Conservation (phyloP, 179 eudicot species). For the Nepenthes alata region DNA sequence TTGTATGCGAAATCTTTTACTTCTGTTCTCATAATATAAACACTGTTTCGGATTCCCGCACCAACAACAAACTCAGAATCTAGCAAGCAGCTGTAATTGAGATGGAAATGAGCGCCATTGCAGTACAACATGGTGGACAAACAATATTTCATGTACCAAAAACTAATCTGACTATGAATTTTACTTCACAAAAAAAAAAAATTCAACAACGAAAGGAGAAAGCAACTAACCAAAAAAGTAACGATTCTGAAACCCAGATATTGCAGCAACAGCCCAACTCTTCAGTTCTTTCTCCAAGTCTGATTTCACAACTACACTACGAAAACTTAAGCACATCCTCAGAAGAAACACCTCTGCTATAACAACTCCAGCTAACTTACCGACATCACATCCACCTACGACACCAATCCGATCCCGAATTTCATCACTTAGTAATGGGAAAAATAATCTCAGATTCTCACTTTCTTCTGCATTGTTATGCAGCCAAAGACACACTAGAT, state of each 20-base stretch:
- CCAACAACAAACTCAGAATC: too few species aligned
- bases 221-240: constrained; percentile 30
- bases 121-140: too few species aligned
- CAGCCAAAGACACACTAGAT: constrained; percentile 35
- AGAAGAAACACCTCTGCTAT: constrained; percentile 31
- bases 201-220: background rate
- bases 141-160: too few species aligned
- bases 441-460: constrained; percentile 17
- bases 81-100: too few species aligned
- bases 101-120: too few species aligned
- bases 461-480: constrained; percentile 2
- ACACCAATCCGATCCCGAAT: constrained; percentile 15
- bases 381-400: constrained; percentile 16
- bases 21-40: too few species aligned
- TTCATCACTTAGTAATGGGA: constrained; percentile 30
- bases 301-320: constrained; percentile 12
- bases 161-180: too few species aligned
- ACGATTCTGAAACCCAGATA: constrained; percentile 27
- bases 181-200: too few species aligned
- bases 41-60: too few species aligned
- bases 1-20: too few species aligned
- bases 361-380: constrained; percentile 44
- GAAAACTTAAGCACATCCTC: constrained; percentile 32
- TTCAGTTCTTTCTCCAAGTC: constrained; percentile 29
- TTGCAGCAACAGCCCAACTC: constrained; percentile 32